phyloP scores from a whole-genome alignment of 257 asterid genomes.

The Hygrophila difformis region DNA sequence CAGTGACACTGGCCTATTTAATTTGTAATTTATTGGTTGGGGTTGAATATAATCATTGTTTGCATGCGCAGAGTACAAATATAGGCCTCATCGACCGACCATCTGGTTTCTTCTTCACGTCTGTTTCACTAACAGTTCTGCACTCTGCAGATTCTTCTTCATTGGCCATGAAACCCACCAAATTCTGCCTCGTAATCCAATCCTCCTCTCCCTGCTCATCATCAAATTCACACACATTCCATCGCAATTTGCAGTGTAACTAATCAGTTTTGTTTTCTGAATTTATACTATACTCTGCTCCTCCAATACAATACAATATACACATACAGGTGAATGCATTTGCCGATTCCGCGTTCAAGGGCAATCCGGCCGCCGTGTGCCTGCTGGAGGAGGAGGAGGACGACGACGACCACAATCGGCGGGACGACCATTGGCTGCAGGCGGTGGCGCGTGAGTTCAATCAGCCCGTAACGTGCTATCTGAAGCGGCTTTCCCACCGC shows the following conservation, averaged over 20 bases:
- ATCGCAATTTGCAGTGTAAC: neutral
- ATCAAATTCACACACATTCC: neutral
- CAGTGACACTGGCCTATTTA: no score
- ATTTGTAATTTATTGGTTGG: no score
- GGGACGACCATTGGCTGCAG: no score
- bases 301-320: neutral
- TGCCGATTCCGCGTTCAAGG: constrained; percentile 74
- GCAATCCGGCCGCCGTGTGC: constrained; percentile 91
- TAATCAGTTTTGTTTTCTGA: no score
- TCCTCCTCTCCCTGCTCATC: constrained; percentile 3
- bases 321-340: constrained; percentile 83
- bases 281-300: no score
- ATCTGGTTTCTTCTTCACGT: no score
- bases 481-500: constrained; percentile 36
- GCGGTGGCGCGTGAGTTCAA: constrained; percentile 85
- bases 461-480: constrained; percentile 54
- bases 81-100: no score
- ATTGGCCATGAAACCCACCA: constrained; percentile 53
- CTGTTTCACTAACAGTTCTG: no score
- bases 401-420: no score
- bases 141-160: no score
- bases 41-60: no score
- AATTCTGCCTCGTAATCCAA: constrained; percentile 45
- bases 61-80: no score
- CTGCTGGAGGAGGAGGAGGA: constrained; percentile 67